phyloP scores from a whole-genome alignment of 805 yeast genomes.

The Starmerella scarabaei region DNA sequence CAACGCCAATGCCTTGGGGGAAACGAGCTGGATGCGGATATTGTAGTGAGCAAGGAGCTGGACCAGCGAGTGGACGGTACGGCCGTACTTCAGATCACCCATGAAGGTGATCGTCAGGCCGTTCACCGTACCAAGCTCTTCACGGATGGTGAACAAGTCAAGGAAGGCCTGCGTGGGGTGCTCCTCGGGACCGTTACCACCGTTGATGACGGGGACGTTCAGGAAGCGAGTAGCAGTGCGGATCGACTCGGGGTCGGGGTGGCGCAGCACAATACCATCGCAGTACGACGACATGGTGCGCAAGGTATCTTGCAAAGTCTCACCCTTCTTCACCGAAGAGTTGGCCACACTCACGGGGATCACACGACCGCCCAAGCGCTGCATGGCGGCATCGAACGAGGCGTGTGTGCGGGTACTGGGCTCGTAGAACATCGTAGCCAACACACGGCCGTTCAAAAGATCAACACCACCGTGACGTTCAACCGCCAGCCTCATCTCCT shows the following conservation, averaged over 20 bases:
- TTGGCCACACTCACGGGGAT: constrained; percentile 71
- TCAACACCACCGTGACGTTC: constrained; percentile 94
- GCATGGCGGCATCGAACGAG: constrained; percentile 99
- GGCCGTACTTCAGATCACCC: constrained; percentile 97
- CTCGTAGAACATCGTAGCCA: constrained; percentile 93
- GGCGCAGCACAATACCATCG: constrained; percentile 95
- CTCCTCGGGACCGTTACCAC: constrained; percentile 96
- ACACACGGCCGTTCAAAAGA: constrained; percentile 73
- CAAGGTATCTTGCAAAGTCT: constrained; percentile 91
- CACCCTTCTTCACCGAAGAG: constrained; percentile 97
- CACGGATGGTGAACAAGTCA: constrained; percentile 95
- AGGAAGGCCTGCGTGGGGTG: constrained; percentile 98
- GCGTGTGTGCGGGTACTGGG: constrained; percentile 96
- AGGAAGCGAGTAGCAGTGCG: constrained; percentile 91
- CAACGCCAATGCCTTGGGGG: constrained; percentile 77
- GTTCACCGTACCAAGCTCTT: constrained; percentile 95
- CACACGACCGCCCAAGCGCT: constrained; percentile 96
- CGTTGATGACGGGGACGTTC: constrained; percentile 93
- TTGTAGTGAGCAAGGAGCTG: constrained; percentile 82
- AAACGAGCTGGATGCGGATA: constrained; percentile 80
- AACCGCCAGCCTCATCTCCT: constrained; percentile 92
- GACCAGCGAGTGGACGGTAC: constrained; percentile 95
- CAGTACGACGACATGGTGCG: constrained; percentile 90
- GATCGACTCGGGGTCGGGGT: constrained; percentile 85
- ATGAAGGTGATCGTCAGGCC: constrained; percentile 95